A percentile compares a stretch with the other conserved stretches of the same genome.
phyloP scores from a whole-genome alignment of 306 rosid genomes.

The Acacia acuminata region DNA sequence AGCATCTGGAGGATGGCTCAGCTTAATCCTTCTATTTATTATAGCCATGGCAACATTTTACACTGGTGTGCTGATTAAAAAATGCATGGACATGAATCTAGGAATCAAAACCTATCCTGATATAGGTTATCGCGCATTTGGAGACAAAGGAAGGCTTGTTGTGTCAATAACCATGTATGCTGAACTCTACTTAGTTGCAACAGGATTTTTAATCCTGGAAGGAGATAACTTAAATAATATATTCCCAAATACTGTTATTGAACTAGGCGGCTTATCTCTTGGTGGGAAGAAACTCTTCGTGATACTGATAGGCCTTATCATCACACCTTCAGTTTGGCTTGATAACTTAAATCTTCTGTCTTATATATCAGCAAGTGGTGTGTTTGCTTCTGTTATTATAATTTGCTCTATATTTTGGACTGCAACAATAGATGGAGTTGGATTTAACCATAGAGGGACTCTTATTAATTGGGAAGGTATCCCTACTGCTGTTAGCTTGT shows the following conservation, averaged over 20 bases:
- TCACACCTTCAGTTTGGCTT: slow-evolving; percentile 80
- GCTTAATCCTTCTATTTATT: slow-evolving; percentile 55
- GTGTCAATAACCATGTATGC: slow-evolving; percentile 58
- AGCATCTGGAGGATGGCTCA: slow-evolving; percentile 84
- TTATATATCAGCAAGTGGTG: slow-evolving; percentile 84
- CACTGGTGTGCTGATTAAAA: slow-evolving; percentile 62
- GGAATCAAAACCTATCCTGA: slow-evolving; percentile 67
- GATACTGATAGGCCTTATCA: slow-evolving; percentile 52
- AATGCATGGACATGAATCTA: slow-evolving; percentile 71
- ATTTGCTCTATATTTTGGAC: slow-evolving; percentile 63
- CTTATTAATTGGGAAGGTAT: slow-evolving; percentile 59
- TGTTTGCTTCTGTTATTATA: slow-evolving; percentile 68
- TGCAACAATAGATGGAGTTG: slow-evolving; percentile 51
- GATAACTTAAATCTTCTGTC: slow-evolving; percentile 73
- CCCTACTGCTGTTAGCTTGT: slow-evolving; percentile 74
- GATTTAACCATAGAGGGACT: slow-evolving; percentile 52
- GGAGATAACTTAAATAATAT: slow-evolving; percentile 75
- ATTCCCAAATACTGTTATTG: slow-evolving; percentile 41
- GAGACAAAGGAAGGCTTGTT: slow-evolving; percentile 51
- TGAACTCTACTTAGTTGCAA: slow-evolving; percentile 75
- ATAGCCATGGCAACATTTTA: slow-evolving; percentile 57
- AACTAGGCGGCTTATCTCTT: slow-evolving; percentile 47
- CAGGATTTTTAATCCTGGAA: slow-evolving; percentile 77
- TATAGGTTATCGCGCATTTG: slow-evolving; percentile 78
- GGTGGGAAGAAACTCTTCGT: slow-evolving; percentile 55